phyloP scores from a whole-genome alignment of 805 yeast species.

The Candida arabinofermentans region DNA sequence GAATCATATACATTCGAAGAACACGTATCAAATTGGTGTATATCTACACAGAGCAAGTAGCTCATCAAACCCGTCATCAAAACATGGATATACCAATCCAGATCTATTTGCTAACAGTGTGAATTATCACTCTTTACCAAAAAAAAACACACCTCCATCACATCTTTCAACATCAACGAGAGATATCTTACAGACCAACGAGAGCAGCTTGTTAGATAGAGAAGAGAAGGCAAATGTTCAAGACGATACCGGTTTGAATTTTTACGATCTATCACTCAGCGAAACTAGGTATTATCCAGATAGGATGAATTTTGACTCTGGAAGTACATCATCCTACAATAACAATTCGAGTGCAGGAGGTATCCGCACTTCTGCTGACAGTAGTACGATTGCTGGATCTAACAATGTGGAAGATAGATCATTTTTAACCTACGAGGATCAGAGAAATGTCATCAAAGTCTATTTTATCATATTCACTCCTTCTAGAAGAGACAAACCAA shows the following conservation, averaged over 20 bases:
- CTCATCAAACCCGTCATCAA: conserved; percentile 33
- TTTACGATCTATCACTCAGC: conserved; percentile 19
- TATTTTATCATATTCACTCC: conserved; percentile 55
- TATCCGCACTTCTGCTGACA: background rate
- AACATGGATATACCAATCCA: conserved; percentile 37
- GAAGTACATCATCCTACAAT: no score
- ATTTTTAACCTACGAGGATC: conserved; percentile 41
- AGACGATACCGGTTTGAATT: conserved; percentile 20
- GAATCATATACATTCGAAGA: conserved; percentile 34
- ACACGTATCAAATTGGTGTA: conserved; percentile 50
- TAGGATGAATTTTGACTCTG: background rate
- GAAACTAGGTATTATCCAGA: conserved; percentile 6
- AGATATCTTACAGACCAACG: background rate
- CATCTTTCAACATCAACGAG: background rate
- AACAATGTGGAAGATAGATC: conserved; percentile 21
- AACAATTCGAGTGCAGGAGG: background rate
- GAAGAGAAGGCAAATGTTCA: conserved; percentile 23
- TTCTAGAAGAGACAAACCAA: conserved; percentile 40
- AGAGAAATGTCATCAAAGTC: conserved; percentile 41
- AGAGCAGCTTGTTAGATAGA: conserved; percentile 6
- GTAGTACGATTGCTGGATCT: background rate
- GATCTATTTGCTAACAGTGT: conserved; percentile 31
- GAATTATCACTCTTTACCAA: conserved; percentile 25
- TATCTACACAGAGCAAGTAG: conserved; percentile 48
- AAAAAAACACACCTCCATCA: conserved; percentile 7